Evolutionary conservation across 2,329 filamentous ascomycete species (phyloP).

Genomic region (Teratosphaeria zuluensis): DNA sequence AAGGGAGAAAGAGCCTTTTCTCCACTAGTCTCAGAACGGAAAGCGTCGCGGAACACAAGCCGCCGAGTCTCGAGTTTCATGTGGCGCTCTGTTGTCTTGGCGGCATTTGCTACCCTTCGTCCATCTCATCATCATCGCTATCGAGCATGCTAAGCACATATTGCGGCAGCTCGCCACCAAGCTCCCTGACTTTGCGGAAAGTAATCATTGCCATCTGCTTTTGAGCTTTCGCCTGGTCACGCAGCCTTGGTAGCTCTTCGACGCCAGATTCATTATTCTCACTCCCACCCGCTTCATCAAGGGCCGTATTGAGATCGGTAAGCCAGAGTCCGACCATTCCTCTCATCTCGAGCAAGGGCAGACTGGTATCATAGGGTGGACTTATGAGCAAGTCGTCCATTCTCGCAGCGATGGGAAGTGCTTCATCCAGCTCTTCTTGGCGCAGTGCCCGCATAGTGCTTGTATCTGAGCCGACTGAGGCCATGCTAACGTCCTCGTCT

Average conservation of each 20-base stretch:
- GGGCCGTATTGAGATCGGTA: constrained; percentile 47
- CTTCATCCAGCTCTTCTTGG: constrained; percentile 42
- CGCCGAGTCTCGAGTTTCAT: no score
- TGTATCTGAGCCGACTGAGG: not conserved
- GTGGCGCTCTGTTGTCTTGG: no score
- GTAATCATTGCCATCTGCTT: not conserved
- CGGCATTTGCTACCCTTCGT: not conserved
- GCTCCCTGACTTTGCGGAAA: not conserved
- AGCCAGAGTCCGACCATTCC: constrained; percentile 68
- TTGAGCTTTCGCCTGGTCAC: not conserved
- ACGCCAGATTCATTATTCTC: not conserved
- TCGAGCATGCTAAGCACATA: not conserved
- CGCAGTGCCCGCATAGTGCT: not conserved
- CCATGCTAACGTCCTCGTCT: not conserved
- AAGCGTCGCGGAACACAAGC: no score
- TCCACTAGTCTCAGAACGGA: no score
- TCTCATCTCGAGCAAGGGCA: constrained; percentile 58
- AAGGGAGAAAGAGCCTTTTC: no score
- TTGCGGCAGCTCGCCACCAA: constrained; percentile 1
- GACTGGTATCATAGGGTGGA: constrained; percentile 59
- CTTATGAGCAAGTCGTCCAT: constrained; percentile 64
- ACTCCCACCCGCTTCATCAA: not conserved
- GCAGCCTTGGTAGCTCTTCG: not conserved
- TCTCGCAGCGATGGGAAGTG: constrained; percentile 53
- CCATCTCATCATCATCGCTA: not conserved